A percentile compares a stretch with the other conserved stretches of the same genome.
phyloP scores from a whole-genome alignment of 129 eudicot genomes.

The Daucus carota region DH1_v3.0 NC_030387.2:37043001-37043500 shows the following conservation, averaged over 20 bases:
- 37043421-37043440: too few species aligned
- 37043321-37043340: too few species aligned
- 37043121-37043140: not conserved
- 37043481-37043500: too few species aligned
- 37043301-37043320: too few species aligned
- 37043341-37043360: too few species aligned
- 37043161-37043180: not conserved
- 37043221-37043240: not conserved
- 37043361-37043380: too few species aligned
- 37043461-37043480: too few species aligned
- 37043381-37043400: too few species aligned
- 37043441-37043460: too few species aligned
- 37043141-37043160: conserved; percentile 14
- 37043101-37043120: not conserved
- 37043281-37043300: too few species aligned
- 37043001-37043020: not conserved
- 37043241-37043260: not conserved
- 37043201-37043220: not conserved
- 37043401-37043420: too few species aligned
- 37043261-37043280: not conserved
- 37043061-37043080: conserved; percentile 8
- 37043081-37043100: conserved; percentile 6
- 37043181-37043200: conserved; percentile 9
- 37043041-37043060: conserved; percentile 16
- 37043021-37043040: not conserved